A percentile compares a stretch with the other conserved stretches of the same genome.
These are phyloP conservation scores for Epichloe typhina DNA, from an alignment of 2,329 filamentous ascomycete species.

Conservation along the genomic window DNA sequence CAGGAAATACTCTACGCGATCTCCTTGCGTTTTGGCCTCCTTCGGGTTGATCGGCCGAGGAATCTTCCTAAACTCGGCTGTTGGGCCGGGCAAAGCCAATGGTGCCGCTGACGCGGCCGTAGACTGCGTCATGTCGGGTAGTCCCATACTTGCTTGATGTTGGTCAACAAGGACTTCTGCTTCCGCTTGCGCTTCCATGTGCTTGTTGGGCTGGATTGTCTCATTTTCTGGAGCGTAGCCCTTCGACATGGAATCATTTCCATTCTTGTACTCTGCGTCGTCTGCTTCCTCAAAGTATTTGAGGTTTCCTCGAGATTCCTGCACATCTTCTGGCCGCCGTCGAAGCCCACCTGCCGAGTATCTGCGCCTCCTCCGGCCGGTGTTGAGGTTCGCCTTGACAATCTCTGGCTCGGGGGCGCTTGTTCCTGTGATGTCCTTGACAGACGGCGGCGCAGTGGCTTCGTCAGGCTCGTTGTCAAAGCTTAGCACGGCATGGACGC, in stretches of 20 bases:
- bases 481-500: constrained; percentile 14
- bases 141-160: not conserved
- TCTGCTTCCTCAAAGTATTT: constrained; percentile 86
- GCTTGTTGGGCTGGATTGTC: not conserved
- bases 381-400: constrained; percentile 27
- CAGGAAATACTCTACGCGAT: constrained; percentile 81
- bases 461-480: constrained; percentile 23
- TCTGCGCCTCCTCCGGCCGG: constrained; percentile 47
- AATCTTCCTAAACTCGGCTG: constrained; percentile 26
- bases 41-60: constrained; percentile 60
- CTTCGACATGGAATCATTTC: constrained; percentile 1
- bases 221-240: not conserved
- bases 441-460: constrained; percentile 19
- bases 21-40: constrained; percentile 30
- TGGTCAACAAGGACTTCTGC: not conserved
- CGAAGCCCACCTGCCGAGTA: constrained; percentile 81
- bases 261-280: constrained; percentile 57
- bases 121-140: constrained; percentile 5
- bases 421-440: constrained; percentile 47
- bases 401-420: constrained; percentile 50
- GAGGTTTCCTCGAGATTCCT: constrained; percentile 59
- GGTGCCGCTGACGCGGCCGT: constrained; percentile 15
- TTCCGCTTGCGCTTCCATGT: not conserved
- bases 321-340: constrained; percentile 58
- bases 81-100: constrained; percentile 25